phyloP scores from a whole-genome alignment of 495 filamentous ascomycete species.

The Neurospora intermedia region DNA sequence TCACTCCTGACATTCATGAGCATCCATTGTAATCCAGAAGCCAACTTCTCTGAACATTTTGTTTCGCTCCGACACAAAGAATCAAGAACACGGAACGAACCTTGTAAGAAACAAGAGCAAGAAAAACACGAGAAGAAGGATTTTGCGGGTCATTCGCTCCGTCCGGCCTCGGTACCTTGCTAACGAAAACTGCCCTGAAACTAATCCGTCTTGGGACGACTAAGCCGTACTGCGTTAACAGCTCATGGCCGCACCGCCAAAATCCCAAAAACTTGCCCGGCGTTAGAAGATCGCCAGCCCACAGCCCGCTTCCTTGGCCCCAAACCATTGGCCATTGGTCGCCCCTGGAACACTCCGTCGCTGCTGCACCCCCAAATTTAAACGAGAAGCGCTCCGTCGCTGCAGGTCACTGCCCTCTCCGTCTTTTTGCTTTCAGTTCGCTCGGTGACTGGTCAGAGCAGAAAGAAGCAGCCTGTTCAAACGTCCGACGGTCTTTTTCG shows the following conservation, averaged over 20 bases:
- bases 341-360: background rate
- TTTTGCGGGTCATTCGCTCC: background rate
- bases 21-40: background rate
- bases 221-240: background rate
- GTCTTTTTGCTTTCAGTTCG: background rate
- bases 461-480: background rate
- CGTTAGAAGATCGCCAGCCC: background rate
- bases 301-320: background rate
- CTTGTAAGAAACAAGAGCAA: background rate
- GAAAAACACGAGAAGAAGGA: background rate
- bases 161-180: background rate
- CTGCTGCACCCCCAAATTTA: background rate
- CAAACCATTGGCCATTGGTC: background rate
- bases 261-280: background rate
- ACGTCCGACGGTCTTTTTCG: background rate
- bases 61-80: background rate
- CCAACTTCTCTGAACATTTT: background rate
- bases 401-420: background rate
- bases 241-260: background rate
- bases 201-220: background rate
- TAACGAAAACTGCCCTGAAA: background rate
- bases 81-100: background rate
- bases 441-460: background rate
- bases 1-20: background rate
- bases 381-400: background rate